A percentile compares a stretch with the other conserved stretches of the same genome.
Evolutionary conservation across 1,284 basidiomycete genomes (phyloP).

Genomic region (Ganoderma sp.): DNA sequence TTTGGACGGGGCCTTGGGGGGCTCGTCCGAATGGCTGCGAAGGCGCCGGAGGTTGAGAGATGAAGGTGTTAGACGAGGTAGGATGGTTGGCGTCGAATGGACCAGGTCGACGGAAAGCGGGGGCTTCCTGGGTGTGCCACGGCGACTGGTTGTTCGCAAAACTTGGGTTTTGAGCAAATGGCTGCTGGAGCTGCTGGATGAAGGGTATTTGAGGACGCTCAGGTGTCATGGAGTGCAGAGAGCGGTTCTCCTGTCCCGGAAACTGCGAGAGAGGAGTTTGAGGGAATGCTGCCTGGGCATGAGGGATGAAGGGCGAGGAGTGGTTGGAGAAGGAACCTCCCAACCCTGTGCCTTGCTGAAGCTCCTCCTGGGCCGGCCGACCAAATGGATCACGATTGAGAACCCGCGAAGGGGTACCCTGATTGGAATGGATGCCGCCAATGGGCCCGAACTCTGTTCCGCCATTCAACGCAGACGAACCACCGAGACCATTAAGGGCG

Average conservation of each 20-base stretch:
- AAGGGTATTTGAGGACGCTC: slow-evolving; percentile 35
- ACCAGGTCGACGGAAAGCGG: slow-evolving; percentile 46
- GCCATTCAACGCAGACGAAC: slow-evolving; percentile 23
- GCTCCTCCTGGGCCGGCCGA: slow-evolving; percentile 28
- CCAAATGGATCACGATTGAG: slow-evolving; percentile 35
- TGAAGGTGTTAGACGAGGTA: slow-evolving; percentile 36
- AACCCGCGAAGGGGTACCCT: slow-evolving; percentile 30
- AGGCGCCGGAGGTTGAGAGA: slow-evolving; percentile 34
- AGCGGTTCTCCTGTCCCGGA: slow-evolving; percentile 33
- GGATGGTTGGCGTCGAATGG: slow-evolving; percentile 49
- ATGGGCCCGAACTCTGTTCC: slow-evolving; percentile 27
- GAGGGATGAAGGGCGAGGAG: slow-evolving; percentile 37
- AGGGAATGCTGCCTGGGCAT: slow-evolving; percentile 37
- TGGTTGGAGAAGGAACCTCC: slow-evolving; percentile 32
- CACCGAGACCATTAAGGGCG: slow-evolving; percentile 20
- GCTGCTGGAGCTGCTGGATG: slow-evolving; percentile 32
- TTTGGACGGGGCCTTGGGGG: slow-evolving; percentile 30
- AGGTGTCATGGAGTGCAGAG: slow-evolving; percentile 33
- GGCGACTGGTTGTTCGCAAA: slow-evolving; percentile 39
- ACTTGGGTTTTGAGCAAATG: slow-evolving; percentile 30
- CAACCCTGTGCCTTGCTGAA: slow-evolving; percentile 14
- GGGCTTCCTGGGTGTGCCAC: slow-evolving; percentile 42
- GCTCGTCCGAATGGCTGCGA: slow-evolving; percentile 34
- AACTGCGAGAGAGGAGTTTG: slow-evolving; percentile 41
- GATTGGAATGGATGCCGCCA: slow-evolving; percentile 30